Base-by-base conservation (phyloP, 352 stramenopile genomes). In the Saprolegnia parasitica region DNA sequence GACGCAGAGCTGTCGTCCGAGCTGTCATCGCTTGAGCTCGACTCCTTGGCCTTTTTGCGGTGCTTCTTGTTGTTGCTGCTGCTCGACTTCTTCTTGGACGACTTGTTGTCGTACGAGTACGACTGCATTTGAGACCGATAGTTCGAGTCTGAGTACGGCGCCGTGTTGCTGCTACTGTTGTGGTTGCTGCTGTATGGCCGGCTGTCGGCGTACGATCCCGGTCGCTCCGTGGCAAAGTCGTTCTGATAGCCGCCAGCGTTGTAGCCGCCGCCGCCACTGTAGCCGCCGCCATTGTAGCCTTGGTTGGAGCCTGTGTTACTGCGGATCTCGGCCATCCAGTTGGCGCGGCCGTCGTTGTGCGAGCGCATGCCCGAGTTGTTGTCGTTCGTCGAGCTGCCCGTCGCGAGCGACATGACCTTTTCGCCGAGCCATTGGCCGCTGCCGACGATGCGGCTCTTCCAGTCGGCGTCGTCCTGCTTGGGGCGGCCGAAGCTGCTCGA, bases 291-390 rank as follows among this genome's bases (percentile, higher is more conserved):
- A 11, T 47, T 49, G 21, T 63, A 61, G 32, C 65, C 73, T 1
- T 65, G 74, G n/a, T 71, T 78, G 45, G 79, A 83, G 13, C 79
- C 81, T 45, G 74, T 75, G 32, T 74, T 77, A 63, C 73, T 84
- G 23, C 82, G 80, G 63, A 90, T 90, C 65, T 90, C 81, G 0
- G 81, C 82, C 82, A 90, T 90, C 82, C 82, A 90, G 73, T 84
- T 88, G 29, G 82, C 82, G 49, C 82, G 82, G 71, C 82, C 82
- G 71, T 90, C 82, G 71, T 90, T 90, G 45, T 78, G 18, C 20
- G 63, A 24, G 68, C 40, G 82, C 78, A 73, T 80, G 52, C 52
- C 52, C 11, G 13, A 21, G 76, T 24, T 87, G 73, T 55, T 73
- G 65, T 29, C 61, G 73, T 23, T 86, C 76, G 65, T 87, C 76